A percentile compares a stretch with the other conserved stretches of the same genome.
phyloP scores from a whole-genome alignment of 106 monocot genomes.

The Gastrodia elata region DNA sequence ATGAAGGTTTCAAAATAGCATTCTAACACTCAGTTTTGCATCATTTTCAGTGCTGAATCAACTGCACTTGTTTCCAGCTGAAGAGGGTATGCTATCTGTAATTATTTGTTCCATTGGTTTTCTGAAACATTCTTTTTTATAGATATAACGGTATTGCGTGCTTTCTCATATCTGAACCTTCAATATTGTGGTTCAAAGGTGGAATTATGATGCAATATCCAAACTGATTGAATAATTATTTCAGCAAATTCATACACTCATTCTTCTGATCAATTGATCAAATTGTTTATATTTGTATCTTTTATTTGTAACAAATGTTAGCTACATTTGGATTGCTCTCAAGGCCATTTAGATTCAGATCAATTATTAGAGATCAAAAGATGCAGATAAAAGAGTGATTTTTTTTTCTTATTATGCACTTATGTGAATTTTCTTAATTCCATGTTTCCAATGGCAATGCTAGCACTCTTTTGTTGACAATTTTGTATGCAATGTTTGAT shows the following conservation, averaged over 20 bases:
- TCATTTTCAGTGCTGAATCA: not conserved
- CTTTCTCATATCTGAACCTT: not conserved
- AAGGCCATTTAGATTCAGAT: not conserved
- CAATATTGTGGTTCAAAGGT: not conserved
- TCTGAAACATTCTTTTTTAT: too few species aligned
- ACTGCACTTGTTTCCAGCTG: not conserved
- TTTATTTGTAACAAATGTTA: not conserved
- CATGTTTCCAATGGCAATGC: not conserved
- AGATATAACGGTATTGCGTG: not conserved
- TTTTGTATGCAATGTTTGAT: conserved; percentile 1
- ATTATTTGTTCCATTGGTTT: not conserved
- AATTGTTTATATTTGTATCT: not conserved
- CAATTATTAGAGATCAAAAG: not conserved
- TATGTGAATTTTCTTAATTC: too few species aligned
- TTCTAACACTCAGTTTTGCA: not conserved
- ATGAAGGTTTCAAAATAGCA: not conserved
- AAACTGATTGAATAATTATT: not conserved
- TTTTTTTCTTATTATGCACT: not conserved
- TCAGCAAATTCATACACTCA: not conserved
- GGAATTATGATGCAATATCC: conserved; percentile 1
- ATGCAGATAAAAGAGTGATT: not conserved
- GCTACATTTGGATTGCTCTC: not conserved
- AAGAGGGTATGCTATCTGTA: not conserved
- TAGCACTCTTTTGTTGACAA: not conserved
- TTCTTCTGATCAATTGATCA: not conserved